These are phyloP conservation scores for Cryptosporidium tyzzeri DNA, from an alignment of 169 alveolate species.

Conservation along the genomic window DNA sequence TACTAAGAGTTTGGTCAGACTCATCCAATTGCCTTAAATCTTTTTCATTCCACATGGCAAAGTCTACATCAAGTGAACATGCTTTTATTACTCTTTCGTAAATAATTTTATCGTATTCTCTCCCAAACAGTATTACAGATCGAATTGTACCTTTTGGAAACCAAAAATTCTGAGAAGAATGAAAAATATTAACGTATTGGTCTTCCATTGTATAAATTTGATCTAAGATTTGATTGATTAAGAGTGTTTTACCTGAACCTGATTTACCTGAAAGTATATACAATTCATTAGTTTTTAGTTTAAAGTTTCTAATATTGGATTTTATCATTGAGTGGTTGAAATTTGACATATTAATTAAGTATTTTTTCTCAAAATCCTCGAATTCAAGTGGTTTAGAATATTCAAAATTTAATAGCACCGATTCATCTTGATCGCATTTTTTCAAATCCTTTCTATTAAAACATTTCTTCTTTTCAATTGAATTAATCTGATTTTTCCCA, in stretches of 20 bases:
- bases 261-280: constrained; percentile 40
- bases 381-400: not conserved
- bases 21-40: constrained; percentile 62
- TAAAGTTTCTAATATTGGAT: not conserved
- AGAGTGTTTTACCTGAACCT: constrained; percentile 40
- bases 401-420: constrained; percentile 3
- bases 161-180: constrained; percentile 34
- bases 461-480: not conserved
- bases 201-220: not conserved
- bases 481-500: not conserved
- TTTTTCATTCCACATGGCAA: constrained; percentile 13
- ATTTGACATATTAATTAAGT: not conserved
- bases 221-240: constrained; percentile 10
- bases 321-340: not conserved
- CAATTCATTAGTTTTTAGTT: not conserved
- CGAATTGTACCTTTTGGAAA: constrained; percentile 52
- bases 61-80: constrained; percentile 24
- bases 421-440: not conserved
- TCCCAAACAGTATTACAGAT: constrained; percentile 48
- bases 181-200: not conserved
- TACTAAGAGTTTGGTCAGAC: constrained; percentile 43
- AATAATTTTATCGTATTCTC: not conserved
- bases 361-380: not conserved
- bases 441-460: not conserved
- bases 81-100: constrained; percentile 40